Conservation (phyloP, 306 rosid genomes). For the Cucurbita maxima region DNA sequence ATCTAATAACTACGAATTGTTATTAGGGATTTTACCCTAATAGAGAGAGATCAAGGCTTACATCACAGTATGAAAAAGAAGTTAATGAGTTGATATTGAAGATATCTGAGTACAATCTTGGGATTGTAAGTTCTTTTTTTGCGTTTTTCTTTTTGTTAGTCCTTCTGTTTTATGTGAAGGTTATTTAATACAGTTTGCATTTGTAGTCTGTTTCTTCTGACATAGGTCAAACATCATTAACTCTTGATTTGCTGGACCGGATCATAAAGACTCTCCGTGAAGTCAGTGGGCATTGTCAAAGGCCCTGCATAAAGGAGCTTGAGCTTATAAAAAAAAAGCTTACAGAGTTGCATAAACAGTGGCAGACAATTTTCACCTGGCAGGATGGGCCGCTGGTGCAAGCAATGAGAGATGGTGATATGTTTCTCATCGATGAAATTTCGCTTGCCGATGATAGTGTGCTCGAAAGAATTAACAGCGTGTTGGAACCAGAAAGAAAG, state of each 20-base stretch:
- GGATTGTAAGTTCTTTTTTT: constrained; percentile 28
- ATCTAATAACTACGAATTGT: neutral
- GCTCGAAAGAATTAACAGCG: constrained; percentile 92
- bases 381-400: constrained; percentile 86
- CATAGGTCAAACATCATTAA: constrained; percentile 49
- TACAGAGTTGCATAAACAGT: constrained; percentile 42
- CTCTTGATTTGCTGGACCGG: constrained; percentile 29
- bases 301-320: constrained; percentile 26
- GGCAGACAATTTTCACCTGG: constrained; percentile 88
- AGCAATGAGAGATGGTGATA: constrained; percentile 83
- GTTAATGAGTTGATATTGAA: constrained; percentile 36
- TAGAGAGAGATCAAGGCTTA: constrained; percentile 62
- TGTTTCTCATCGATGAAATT: constrained; percentile 84
- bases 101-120: constrained; percentile 26
- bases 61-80: constrained; percentile 27
- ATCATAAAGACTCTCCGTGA: constrained; percentile 30
- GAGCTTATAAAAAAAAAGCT: constrained; percentile 27
- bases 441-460: constrained; percentile 98
- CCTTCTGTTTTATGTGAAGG: neutral
- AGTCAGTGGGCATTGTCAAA: constrained; percentile 15
- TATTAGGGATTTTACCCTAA: constrained; percentile 66
- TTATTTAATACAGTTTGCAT: constrained; percentile 4
- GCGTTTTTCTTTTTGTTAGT: neutral
- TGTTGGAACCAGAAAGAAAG: constrained; percentile 82
- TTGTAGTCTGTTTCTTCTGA: constrained; percentile 47